Conservation (phyloP, 1,284 basidiomycete genomes). For the Apiotrichum veenhuisii region DNA sequence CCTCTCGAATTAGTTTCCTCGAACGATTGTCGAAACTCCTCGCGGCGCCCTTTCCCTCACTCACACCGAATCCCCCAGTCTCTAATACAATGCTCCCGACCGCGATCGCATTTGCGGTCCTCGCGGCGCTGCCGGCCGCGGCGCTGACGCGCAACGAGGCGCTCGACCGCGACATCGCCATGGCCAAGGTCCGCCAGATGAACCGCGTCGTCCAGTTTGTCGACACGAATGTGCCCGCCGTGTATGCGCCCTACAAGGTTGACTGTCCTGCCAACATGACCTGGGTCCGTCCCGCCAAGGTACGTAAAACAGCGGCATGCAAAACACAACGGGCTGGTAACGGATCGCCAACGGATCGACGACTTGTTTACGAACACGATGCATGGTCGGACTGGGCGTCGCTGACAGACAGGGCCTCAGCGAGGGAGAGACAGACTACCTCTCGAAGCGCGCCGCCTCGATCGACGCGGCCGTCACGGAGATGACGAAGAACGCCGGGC, state of each 20-base stretch:
- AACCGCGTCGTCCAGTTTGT: neutral
- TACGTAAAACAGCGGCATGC: slow-evolving; percentile 21
- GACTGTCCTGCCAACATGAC: slow-evolving; percentile 37
- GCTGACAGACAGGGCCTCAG: slow-evolving; percentile 21
- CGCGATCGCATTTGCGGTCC: neutral
- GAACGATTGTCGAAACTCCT: neutral
- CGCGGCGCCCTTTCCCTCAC: neutral
- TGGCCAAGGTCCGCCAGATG: neutral
- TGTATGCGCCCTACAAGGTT: slow-evolving; percentile 43
- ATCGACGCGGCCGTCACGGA: slow-evolving; percentile 28
- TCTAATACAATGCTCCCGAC: neutral
- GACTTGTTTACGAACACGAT: neutral
- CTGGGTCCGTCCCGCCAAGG: slow-evolving; percentile 36
- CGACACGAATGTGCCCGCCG: slow-evolving; percentile 19
- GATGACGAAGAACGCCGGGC: slow-evolving; percentile 17
- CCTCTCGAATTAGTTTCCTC: no score
- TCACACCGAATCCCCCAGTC: neutral
- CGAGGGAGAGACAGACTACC: slow-evolving; percentile 34
- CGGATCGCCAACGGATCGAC: no score
- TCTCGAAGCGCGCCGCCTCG: slow-evolving; percentile 23
- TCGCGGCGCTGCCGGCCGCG: neutral
- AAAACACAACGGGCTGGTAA: neutral
- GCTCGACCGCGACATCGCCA: neutral
- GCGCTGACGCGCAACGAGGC: neutral
- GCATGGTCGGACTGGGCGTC: no score